phyloP scores from a whole-genome alignment of 202 grass and related monocot genomes.

The Elaeis oleifera region DNA sequence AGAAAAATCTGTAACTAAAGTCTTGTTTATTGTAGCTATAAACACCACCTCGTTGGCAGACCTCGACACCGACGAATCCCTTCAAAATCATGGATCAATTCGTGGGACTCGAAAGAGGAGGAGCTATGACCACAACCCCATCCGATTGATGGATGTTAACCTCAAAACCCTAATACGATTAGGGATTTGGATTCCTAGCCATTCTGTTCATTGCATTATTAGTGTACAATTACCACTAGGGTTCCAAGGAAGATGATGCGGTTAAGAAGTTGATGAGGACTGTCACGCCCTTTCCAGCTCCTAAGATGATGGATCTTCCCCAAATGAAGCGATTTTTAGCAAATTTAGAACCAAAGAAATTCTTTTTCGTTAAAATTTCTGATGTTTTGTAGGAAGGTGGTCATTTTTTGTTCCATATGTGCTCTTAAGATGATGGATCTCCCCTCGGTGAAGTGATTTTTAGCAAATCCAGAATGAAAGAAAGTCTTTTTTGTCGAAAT shows the following conservation, averaged over 20 bases:
- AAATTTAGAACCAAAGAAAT: background rate
- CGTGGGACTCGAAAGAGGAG: slow-evolving; percentile 17
- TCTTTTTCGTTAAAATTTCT: slow-evolving; percentile 2
- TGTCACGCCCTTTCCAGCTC: slow-evolving; percentile 56
- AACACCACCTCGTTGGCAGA: background rate
- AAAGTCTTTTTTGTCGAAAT: too few species aligned
- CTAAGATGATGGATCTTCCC: slow-evolving; percentile 88
- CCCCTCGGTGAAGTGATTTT: too few species aligned
- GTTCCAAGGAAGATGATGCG: slow-evolving; percentile 27
- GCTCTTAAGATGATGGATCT: background rate
- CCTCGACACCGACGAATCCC: slow-evolving; percentile 19
- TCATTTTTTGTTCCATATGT: slow-evolving; percentile 17
- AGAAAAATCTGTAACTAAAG: too few species aligned
- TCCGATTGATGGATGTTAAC: slow-evolving; percentile 42
- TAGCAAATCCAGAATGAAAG: too few species aligned
- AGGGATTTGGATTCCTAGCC: slow-evolving; percentile 22
- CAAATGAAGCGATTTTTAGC: slow-evolving; percentile 36
- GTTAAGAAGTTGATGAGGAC: slow-evolving; percentile 51
- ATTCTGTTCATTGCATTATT: slow-evolving; percentile 32
- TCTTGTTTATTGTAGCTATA: too few species aligned
- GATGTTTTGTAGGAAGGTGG: slow-evolving; percentile 8
- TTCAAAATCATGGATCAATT: slow-evolving; percentile 15
- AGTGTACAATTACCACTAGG: slow-evolving; percentile 38
- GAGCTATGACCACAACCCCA: slow-evolving; percentile 36
- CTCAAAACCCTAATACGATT: slow-evolving; percentile 36